Evolutionary conservation across 331 rosid species (phyloP).

Genomic region (Spiraea crenata): DNA sequence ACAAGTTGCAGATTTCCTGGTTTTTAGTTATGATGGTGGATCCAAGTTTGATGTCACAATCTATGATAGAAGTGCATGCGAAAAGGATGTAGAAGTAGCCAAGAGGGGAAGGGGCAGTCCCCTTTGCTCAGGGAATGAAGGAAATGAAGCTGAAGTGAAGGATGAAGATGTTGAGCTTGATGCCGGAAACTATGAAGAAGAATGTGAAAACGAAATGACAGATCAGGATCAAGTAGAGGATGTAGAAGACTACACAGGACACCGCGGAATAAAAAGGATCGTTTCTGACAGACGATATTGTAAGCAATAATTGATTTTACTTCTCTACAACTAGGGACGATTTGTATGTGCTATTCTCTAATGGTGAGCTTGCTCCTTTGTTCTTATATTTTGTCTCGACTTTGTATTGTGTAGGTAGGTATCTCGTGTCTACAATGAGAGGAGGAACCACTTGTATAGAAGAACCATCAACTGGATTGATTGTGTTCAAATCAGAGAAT

Average conservation of each 20-base stretch:
- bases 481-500: neutral
- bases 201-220: neutral
- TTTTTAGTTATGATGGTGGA: neutral
- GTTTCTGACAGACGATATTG: neutral
- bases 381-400: neutral
- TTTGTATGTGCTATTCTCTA: neutral
- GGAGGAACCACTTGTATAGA: neutral
- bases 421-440: neutral
- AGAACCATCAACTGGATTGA: neutral
- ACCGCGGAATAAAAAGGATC: too few relatives aligned
- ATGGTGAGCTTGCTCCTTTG: neutral
- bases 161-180: neutral
- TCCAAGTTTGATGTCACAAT: neutral
- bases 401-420: neutral
- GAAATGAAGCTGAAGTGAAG: neutral
- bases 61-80: neutral
- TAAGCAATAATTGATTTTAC: neutral
- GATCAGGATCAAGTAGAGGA: too few relatives aligned
- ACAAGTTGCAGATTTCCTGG: conserved; percentile 2
- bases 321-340: neutral
- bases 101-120: neutral
- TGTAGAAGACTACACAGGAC: too few relatives aligned
- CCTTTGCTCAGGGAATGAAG: neutral
- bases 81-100: neutral
- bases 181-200: neutral